These are phyloP conservation scores for Scedosporium dehoogii DNA, from an alignment of 2,329 filamentous ascomycete genomes.

Conservation along the genomic window DNA sequence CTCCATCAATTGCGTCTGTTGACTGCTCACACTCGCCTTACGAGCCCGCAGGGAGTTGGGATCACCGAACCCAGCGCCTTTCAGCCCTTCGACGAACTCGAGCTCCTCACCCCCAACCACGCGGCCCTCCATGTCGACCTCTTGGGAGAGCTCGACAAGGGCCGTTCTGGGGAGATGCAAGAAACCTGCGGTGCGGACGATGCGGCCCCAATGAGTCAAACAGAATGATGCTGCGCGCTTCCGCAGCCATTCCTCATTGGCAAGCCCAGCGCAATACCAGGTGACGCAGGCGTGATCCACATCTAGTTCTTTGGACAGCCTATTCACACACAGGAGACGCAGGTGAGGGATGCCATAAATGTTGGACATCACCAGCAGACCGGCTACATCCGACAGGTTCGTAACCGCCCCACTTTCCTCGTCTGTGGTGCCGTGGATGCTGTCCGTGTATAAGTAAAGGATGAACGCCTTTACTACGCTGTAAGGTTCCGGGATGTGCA, in stretches of 20 bases:
- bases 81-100: slow-evolving; percentile 41
- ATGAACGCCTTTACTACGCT: slow-evolving; percentile 89
- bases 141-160: slow-evolving; percentile 84
- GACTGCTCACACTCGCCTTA: slow-evolving; percentile 52
- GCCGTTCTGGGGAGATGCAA: slow-evolving; percentile 66
- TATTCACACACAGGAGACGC: slow-evolving; percentile 80
- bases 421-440: slow-evolving; percentile 51
- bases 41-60: slow-evolving; percentile 26
- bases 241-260: slow-evolving; percentile 88
- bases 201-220: slow-evolving; percentile 86
- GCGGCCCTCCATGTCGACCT: slow-evolving; percentile 86
- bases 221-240: slow-evolving; percentile 82
- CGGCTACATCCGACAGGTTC: slow-evolving; percentile 76
- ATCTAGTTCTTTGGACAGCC: slow-evolving; percentile 82
- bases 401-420: slow-evolving; percentile 62
- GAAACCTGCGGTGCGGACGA: slow-evolving; percentile 85
- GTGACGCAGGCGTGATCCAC: slow-evolving; percentile 91
- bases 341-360: slow-evolving; percentile 96
- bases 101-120: slow-evolving; percentile 83
- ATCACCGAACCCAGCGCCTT: slow-evolving; percentile 37
- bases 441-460: slow-evolving; percentile 94
- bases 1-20: slow-evolving; percentile 45
- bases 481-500: slow-evolving; percentile 97
- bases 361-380: slow-evolving; percentile 93
- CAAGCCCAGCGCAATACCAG: slow-evolving; percentile 87